phyloP scores from a whole-genome alignment of 2,329 filamentous ascomycete species.

The Botryotinia convoluta region DNA sequence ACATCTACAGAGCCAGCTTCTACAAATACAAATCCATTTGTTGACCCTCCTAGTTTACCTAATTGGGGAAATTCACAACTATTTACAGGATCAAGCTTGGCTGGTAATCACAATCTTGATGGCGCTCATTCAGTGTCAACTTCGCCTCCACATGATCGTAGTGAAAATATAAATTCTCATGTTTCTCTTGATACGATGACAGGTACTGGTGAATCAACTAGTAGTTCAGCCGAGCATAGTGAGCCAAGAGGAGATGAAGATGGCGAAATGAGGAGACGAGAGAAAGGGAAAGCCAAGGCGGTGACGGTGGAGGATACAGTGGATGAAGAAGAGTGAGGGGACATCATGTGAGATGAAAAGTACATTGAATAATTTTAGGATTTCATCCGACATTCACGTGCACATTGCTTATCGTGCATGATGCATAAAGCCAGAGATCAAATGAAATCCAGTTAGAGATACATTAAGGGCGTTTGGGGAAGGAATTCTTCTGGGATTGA shows the following conservation, averaged over 20 bases:
- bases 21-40: conserved; percentile 24
- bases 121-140: neutral
- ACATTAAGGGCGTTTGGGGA: conserved; percentile 11
- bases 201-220: conserved; percentile 12
- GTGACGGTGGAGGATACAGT: conserved; percentile 48
- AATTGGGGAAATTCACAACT: conserved; percentile 27
- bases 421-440: neutral
- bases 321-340: conserved; percentile 39
- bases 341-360: conserved; percentile 4
- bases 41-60: conserved; percentile 1
- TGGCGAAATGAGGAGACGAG: conserved; percentile 25
- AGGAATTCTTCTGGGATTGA: neutral
- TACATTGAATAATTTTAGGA: neutral
- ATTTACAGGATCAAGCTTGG: conserved; percentile 26
- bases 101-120: conserved; percentile 18
- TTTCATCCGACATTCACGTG: neutral
- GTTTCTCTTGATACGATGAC: neutral
- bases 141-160: neutral
- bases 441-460: neutral
- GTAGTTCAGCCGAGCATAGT: conserved; percentile 17
- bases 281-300: conserved; percentile 47
- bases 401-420: conserved; percentile 8
- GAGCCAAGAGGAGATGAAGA: conserved; percentile 21
- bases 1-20: conserved; percentile 23
- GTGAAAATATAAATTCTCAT: neutral